Percentiles rank a stretch among this genome's conserved stretches.
Conservation (phyloP, 257 asterid genomes). For the Paulownia fortunei region DNA sequence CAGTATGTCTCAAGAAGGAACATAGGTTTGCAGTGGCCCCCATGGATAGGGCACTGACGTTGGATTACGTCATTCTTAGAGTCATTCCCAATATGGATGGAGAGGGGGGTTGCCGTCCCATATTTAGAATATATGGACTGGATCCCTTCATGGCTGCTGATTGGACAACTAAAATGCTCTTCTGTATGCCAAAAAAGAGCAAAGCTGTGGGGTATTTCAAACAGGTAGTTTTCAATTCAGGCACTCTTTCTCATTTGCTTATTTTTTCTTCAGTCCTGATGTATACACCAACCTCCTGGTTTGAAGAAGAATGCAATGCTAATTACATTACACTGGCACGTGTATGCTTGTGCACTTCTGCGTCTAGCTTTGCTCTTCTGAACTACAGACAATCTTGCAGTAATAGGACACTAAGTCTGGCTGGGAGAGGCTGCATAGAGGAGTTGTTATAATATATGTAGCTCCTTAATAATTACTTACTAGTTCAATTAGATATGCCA, state of each 20-base stretch:
- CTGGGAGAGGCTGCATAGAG: too few species aligned
- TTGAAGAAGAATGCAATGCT: neutral
- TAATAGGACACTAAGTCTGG: too few species aligned
- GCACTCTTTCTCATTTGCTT: neutral
- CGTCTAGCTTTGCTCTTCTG: too few species aligned
- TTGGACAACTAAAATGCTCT: constrained; percentile 53
- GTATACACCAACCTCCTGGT: neutral
- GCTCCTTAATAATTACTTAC: too few species aligned
- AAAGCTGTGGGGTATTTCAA: constrained; percentile 41
- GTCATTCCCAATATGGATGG: constrained; percentile 56
- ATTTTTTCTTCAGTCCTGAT: neutral
- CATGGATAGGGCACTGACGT: constrained; percentile 52
- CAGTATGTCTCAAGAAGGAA: constrained; percentile 71
- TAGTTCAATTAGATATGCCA: neutral
- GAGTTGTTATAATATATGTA: too few species aligned
- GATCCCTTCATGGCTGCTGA: constrained; percentile 66
- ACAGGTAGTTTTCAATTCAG: constrained; percentile 52
- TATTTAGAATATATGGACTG: constrained; percentile 62
- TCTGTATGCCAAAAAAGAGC: constrained; percentile 47
- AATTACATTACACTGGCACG: neutral
- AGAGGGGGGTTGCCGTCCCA: constrained; percentile 61
- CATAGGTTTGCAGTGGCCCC: constrained; percentile 59
- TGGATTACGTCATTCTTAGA: constrained; percentile 60
- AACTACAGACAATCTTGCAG: too few species aligned
- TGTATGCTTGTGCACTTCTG: too few species aligned